Conservation (phyloP, 1,284 basidiomycete species). For the Trichosporon faecale region DNA sequence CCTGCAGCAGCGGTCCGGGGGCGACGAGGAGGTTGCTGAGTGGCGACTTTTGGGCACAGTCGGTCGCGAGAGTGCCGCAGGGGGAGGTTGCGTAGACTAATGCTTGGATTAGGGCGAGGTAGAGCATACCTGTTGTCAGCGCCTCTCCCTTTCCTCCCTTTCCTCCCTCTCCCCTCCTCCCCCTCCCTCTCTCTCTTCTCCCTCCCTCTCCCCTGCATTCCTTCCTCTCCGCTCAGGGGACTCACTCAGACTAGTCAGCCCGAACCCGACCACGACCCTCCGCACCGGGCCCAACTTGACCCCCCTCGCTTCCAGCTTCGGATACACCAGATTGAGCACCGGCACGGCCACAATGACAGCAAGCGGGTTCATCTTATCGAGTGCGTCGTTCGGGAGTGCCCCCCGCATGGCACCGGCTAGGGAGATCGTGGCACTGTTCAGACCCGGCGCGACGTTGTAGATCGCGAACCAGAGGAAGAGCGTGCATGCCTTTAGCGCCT, state of each 20-base stretch:
- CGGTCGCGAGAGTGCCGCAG: neutral
- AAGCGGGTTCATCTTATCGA: neutral
- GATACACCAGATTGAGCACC: neutral
- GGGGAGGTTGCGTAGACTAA: neutral
- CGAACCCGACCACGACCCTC: neutral
- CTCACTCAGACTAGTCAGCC: neutral
- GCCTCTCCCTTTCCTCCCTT: no score
- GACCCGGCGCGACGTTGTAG: neutral
- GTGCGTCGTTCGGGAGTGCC: neutral
- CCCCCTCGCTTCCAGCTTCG: neutral
- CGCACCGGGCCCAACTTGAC: neutral
- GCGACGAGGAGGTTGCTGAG: neutral
- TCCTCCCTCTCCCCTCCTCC: no score
- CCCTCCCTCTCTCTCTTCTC: no score
- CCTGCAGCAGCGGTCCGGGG: neutral
- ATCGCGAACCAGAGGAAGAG: slow-evolving; percentile 28
- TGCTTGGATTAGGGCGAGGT: neutral
- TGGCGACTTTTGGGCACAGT: neutral
- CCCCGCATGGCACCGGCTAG: neutral
- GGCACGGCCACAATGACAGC: neutral
- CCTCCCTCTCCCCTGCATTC: no score
- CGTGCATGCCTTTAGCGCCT: slow-evolving; percentile 17
- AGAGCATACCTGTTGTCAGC: neutral
- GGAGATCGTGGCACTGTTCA: neutral
- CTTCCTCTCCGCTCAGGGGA: neutral